These are phyloP conservation scores for Penicillium sp. DNA, from an alignment of 2,329 filamentous ascomycete species.

Conservation along the genomic window DNA sequence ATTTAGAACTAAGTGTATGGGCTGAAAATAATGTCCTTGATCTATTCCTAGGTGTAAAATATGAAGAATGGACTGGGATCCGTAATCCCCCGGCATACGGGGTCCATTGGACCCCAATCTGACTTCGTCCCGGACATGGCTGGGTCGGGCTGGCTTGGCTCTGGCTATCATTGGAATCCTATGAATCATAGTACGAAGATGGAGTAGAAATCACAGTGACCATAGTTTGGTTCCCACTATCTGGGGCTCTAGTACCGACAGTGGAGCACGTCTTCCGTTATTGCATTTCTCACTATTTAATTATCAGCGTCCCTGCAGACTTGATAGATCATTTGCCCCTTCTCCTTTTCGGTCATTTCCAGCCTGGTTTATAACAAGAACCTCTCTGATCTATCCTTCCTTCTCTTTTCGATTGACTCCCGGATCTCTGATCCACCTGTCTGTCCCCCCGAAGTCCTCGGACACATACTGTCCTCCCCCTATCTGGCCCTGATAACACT, in stretches of 20 bases:
- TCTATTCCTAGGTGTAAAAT: background rate
- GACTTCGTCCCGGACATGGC: slow-evolving; percentile 10
- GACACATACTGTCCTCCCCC: background rate
- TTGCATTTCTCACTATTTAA: slow-evolving; percentile 20
- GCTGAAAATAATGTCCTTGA: background rate
- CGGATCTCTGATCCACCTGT: background rate
- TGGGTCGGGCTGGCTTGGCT: slow-evolving; percentile 17
- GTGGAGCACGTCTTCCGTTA: slow-evolving; percentile 21
- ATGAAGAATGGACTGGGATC: slow-evolving; percentile 3
- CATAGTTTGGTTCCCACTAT: slow-evolving; percentile 21
- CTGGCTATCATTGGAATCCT: slow-evolving; percentile 14
- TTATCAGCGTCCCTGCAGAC: slow-evolving; percentile 22
- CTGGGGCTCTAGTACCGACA: slow-evolving; percentile 17
- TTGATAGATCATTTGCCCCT: slow-evolving; percentile 19
- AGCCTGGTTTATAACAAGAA: background rate
- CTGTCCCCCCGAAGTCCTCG: background rate
- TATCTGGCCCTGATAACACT: background rate
- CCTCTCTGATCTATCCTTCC: slow-evolving; percentile 1
- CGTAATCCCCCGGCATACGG: slow-evolving; percentile 19
- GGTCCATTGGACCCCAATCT: slow-evolving; percentile 7
- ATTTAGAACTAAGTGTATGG: background rate
- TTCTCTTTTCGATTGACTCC: background rate
- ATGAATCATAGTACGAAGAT: slow-evolving; percentile 16
- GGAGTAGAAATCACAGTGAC: slow-evolving; percentile 19
- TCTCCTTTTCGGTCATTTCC: background rate